Base-by-base conservation (phyloP, 2,329 filamentous ascomycete genomes). In the Thelonectria discophora region DNA sequence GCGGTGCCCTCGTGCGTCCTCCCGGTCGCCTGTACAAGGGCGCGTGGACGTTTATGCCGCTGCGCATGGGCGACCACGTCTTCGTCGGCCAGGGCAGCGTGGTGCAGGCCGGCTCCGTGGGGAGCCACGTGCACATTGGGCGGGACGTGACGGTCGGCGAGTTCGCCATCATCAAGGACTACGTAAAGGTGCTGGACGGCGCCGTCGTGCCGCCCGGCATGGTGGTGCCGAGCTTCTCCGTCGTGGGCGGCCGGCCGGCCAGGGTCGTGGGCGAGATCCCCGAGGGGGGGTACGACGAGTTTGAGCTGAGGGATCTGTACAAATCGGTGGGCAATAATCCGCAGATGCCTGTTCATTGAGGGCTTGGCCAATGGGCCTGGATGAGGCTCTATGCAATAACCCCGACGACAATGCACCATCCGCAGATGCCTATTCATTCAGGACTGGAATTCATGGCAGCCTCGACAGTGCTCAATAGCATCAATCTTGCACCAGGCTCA, bases 41-140 rank as follows among this genome's bases (percentile, higher is more conserved):
- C 73, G 77, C 81, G 37, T 90, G 92, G 73, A 91, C 89, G 43
- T 92, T 94, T 78, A 94, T 94, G 77, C 94, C 94, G 9, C 89
- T 98, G 70, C 92, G 95, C 64, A 91, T 99, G 67, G 93, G 93
- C 47, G 94, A 97, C 76, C 94, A 98, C 78, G 94, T 97, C 65
- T 97, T 94, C 77, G 86, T 99, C 51, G 94, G 93, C 60, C 84
- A 87, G 71, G 81, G 82, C 34, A 88, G 88, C 39, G 86, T 94
- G 40, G 85, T 99, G 39, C 92, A 95, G 74, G 93, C 94, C 1
- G 93, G 93, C 7, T 86, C 87, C 37, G 87, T 99, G 55, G 91
- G 92, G 2, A 93, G 85, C 69, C 92, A 97, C 78, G 93, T 98
- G 15, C 87, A 93, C 74, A 91, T 99, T 63, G 94, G 93, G 20